Base-by-base conservation (phyloP, 2,329 filamentous ascomycete genomes). In the Cadophora luteo-olivacea region DNA sequence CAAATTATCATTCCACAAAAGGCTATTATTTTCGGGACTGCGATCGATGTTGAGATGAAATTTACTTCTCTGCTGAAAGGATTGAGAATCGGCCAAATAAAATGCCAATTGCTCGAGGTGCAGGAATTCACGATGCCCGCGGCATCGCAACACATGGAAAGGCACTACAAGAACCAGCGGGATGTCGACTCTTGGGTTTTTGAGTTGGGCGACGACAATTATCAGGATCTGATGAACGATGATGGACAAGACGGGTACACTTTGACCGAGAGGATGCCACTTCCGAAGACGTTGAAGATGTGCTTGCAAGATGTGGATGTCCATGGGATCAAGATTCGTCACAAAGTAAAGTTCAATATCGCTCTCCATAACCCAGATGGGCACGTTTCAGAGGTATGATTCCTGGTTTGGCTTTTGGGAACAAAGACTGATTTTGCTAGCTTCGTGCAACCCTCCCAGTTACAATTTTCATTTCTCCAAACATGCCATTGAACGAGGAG, bases 301-400 rank as follows among this genome's bases (percentile, higher is more conserved):
- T 97, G 95, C 81, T 84, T 97, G 62, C 96, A 99, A 79, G 94
- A 97, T 76, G 90, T 96, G 57, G 93, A 97, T 75, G 90, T 91
- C 25, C 90, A 93, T 75, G 92, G 93, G 62, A 97, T 99, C 82
- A 97, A 96, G 80, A 87, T 98, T 64, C 87, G 93, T 66, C 96
- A 99, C 80, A 97, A 97, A 81, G 86, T 98, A 73, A 95, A 95
- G 82, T 86, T 98, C 76, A 93, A 93, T 61, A 91, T 98, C 69
- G 93, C 95, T 58, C 86, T 99, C 49, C 91, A 94, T 80, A 98
- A 99, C 75, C 95, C 96, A 0, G 96, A 99, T 78, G 95, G 94
- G 0, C 96, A 98, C 77, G 86, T 94, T 66, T 97, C 94, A 66
- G 95, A 98, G 86, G 89, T 92, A 83, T 77, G 84, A 76, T 67